Evolutionary conservation across 306 rosid species (phyloP).

Genomic region (Potentilla sterilis): DNA sequence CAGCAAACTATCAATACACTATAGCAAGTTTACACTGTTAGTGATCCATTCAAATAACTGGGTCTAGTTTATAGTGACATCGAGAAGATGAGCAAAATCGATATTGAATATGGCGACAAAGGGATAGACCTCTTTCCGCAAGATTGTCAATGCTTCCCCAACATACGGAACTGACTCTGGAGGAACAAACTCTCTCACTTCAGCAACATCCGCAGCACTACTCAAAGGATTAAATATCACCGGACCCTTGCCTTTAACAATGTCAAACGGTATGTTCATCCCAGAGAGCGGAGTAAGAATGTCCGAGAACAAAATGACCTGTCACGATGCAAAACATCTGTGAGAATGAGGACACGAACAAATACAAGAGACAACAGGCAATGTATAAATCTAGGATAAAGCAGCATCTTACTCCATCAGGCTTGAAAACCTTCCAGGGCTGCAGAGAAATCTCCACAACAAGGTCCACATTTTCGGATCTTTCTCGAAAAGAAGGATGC

Average conservation of each 20-base stretch:
- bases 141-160: constrained; percentile 80
- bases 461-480: constrained; percentile 94
- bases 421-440: constrained; percentile 95
- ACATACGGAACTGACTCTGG: constrained; percentile 94
- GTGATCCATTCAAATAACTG: background rate
- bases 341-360: constrained; percentile 22
- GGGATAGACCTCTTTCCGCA: constrained; percentile 74
- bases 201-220: constrained; percentile 60
- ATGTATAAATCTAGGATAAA: background rate
- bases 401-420: constrained; percentile 76
- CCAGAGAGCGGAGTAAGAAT: constrained; percentile 98
- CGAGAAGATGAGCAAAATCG: constrained; percentile 4
- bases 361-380: constrained; percentile 8
- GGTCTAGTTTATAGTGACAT: background rate
- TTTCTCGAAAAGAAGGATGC: constrained; percentile 90
- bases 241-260: constrained; percentile 97
- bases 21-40: background rate
- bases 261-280: constrained; percentile 97
- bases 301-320: constrained; percentile 97
- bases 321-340: constrained; percentile 18
- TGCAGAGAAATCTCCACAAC: constrained; percentile 89
- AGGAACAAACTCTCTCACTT: constrained; percentile 87
- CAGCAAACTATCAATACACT: background rate
- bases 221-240: constrained; percentile 69
- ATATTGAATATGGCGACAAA: constrained; percentile 19